These are phyloP conservation scores for Apiospora saccharicola DNA, from an alignment of 2,329 filamentous ascomycete species.

Conservation along the genomic window DNA sequence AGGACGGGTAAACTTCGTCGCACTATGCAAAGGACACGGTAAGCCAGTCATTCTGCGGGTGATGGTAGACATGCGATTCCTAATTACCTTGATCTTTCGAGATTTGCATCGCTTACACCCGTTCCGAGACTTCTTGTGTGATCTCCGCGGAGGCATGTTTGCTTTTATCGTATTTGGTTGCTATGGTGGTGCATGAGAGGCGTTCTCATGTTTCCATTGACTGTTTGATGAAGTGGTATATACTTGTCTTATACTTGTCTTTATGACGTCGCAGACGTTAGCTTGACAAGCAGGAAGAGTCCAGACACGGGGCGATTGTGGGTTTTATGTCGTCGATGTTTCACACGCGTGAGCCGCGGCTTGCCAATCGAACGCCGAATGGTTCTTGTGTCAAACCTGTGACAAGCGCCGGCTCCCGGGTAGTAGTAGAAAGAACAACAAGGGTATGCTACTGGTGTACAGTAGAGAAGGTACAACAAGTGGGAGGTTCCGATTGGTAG, in stretches of 20 bases:
- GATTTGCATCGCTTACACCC: constrained; percentile 72
- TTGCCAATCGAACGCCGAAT: background rate
- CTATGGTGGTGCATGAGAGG: background rate
- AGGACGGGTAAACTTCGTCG: constrained; percentile 70
- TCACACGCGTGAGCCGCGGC: constrained; percentile 1
- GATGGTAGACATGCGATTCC: background rate
- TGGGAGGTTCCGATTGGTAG: constrained; percentile 15
- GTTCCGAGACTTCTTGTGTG: constrained; percentile 74
- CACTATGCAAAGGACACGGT: constrained; percentile 51
- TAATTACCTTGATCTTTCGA: constrained; percentile 71
- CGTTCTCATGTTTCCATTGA: background rate
- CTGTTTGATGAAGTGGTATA: background rate
- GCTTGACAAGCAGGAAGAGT: background rate
- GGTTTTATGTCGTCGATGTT: background rate
- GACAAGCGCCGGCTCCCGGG: background rate
- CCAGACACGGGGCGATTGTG: constrained; percentile 7
- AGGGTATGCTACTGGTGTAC: background rate
- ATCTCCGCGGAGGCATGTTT: constrained; percentile 69
- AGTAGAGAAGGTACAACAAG: background rate
- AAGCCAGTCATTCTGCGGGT: background rate
- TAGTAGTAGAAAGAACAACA: background rate
- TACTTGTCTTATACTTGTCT: background rate
- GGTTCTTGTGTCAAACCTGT: background rate
- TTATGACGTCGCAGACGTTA: background rate
- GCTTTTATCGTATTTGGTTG: background rate